A percentile compares a stretch with the other conserved stretches of the same genome.
phyloP scores from a whole-genome alignment of 148 eudicot species.

The Agrostemma githago region DNA sequence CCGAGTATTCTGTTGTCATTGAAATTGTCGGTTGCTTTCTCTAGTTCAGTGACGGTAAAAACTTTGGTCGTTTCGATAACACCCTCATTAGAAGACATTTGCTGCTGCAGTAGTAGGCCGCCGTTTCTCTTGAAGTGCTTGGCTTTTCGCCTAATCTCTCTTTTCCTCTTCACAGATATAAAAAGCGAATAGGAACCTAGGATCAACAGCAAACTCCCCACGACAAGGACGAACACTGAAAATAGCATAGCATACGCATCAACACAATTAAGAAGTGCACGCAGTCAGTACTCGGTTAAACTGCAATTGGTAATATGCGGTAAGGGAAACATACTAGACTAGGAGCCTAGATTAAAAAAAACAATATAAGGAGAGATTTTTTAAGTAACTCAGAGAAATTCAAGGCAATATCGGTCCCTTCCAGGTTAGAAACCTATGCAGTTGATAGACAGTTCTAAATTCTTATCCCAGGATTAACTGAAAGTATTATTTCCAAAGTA shows the following conservation, averaged over 20 bases:
- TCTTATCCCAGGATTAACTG: background rate
- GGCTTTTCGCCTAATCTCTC: conserved; percentile 12
- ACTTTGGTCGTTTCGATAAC: conserved; percentile 1
- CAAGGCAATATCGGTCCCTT: background rate
- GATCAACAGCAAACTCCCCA: background rate
- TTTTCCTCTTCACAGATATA: background rate
- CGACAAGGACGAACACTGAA: conserved; percentile 8
- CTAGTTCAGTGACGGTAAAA: conserved; percentile 6
- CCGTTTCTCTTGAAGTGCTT: conserved; percentile 10
- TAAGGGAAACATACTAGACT: background rate
- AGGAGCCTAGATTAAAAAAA: background rate
- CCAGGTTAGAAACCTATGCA: too few species aligned
- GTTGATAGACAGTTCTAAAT: too few species aligned
- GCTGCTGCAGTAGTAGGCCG: conserved; percentile 6
- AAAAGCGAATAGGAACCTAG: conserved; percentile 9
- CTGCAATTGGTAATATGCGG: background rate
- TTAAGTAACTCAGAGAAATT: background rate
- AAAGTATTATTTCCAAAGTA: background rate
- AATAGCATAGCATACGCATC: background rate
- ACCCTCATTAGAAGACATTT: conserved; percentile 9
- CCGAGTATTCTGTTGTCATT: conserved; percentile 8
- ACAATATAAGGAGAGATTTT: too few species aligned
- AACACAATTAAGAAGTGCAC: too few species aligned
- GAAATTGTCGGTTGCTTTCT: conserved; percentile 1
- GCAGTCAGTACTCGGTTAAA: too few species aligned